Evolutionary conservation across 2,329 filamentous ascomycete genomes (phyloP).

Genomic region (Neurospora sp.): DNA sequence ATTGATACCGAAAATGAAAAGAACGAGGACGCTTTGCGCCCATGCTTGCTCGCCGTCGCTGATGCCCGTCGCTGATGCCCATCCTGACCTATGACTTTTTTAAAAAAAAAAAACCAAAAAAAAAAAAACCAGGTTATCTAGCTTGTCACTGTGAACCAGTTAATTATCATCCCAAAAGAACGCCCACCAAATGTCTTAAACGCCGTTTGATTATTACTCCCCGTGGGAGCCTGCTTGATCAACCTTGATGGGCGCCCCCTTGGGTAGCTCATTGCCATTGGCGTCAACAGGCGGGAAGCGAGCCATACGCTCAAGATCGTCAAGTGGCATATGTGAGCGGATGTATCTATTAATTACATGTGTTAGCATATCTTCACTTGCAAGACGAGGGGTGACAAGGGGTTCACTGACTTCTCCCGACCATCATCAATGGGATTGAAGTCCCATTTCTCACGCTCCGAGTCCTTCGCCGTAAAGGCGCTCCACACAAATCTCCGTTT

Average conservation of each 20-base stretch:
- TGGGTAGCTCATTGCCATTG: constrained; percentile 34
- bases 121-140: neutral
- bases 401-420: constrained; percentile 44
- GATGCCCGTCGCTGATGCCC: neutral
- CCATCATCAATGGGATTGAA: constrained; percentile 66
- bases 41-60: neutral
- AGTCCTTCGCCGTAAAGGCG: constrained; percentile 52
- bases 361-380: constrained; percentile 4
- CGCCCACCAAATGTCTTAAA: neutral
- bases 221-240: constrained; percentile 35
- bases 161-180: neutral
- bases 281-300: constrained; percentile 58
- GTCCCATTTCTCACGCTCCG: constrained; percentile 51
- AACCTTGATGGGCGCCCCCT: constrained; percentile 27
- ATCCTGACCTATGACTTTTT: neutral
- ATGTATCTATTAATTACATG: constrained; percentile 53
- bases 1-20: neutral
- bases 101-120: too few species aligned
- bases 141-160: neutral
- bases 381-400: constrained; percentile 6
- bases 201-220: constrained; percentile 21
- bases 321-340: constrained; percentile 69
- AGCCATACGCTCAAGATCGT: constrained; percentile 68
- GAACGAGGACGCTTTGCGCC: neutral
- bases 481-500: constrained; percentile 70